phyloP scores from a whole-genome alignment of 129 eudicot genomes.

The Ambrosia trifida region DNA sequence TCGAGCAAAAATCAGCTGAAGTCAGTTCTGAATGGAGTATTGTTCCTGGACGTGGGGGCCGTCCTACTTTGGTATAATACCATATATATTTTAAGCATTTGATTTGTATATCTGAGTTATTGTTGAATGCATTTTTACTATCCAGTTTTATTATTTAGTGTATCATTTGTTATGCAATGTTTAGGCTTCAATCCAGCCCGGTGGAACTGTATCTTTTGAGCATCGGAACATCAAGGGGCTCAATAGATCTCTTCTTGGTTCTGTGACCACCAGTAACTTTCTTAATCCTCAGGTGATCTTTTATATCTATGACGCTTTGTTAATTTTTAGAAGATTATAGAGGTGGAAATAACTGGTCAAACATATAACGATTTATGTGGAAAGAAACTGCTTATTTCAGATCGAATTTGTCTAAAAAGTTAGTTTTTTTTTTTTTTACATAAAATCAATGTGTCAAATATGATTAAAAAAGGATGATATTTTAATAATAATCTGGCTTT shows the following conservation, averaged over 20 bases:
- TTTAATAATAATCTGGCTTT: neutral
- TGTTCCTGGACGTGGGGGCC: slow-evolving; percentile 93
- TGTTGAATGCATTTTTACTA: slow-evolving; percentile 17
- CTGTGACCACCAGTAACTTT: slow-evolving; percentile 91
- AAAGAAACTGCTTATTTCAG: neutral
- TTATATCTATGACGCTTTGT: slow-evolving; percentile 1
- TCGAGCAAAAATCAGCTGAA: slow-evolving; percentile 93
- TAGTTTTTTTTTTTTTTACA: neutral
- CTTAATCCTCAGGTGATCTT: slow-evolving; percentile 86
- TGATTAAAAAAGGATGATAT: neutral
- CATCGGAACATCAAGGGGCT: slow-evolving; percentile 87
- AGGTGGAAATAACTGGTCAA: neutral
- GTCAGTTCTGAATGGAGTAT: slow-evolving; percentile 97
- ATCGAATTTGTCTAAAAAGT: neutral
- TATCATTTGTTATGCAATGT: slow-evolving; percentile 26
- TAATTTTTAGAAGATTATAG: slow-evolving; percentile 8
- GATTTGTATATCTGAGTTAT: slow-evolving; percentile 5
- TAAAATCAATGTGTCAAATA: neutral
- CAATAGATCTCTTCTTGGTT: slow-evolving; percentile 82
- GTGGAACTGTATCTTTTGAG: slow-evolving; percentile 93
- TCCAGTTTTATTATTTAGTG: slow-evolving; percentile 1
- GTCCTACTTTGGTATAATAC: slow-evolving; percentile 75
- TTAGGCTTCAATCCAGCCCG: slow-evolving; percentile 98
- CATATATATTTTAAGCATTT: neutral
- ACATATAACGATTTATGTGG: neutral